Evolutionary conservation across 495 filamentous ascomycete species (phyloP).

Genomic region (Penicillium ucsense): DNA sequence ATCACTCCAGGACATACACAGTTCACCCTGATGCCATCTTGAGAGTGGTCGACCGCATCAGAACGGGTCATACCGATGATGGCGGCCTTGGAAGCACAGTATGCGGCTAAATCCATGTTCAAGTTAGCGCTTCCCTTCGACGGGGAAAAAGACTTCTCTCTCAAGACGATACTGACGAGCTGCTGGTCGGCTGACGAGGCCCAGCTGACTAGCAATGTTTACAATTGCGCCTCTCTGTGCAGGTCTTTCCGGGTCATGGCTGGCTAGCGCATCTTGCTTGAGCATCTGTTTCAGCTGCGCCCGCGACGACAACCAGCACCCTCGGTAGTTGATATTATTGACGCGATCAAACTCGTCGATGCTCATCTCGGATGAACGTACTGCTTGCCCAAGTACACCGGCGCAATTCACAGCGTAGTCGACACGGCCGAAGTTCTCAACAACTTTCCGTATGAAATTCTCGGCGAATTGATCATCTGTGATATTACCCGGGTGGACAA

Average conservation of each 20-base stretch:
- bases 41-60: conserved; percentile 44
- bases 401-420: conserved; percentile 46
- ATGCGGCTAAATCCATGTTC: conserved; percentile 21
- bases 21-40: conserved; percentile 40
- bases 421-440: conserved; percentile 29
- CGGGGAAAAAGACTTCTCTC: neutral
- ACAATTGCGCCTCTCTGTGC: conserved; percentile 37
- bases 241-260: conserved; percentile 23
- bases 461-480: conserved; percentile 34
- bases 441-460: conserved; percentile 21
- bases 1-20: conserved; percentile 46
- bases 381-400: conserved; percentile 30
- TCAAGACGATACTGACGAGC: conserved; percentile 28
- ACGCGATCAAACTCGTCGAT: conserved; percentile 37
- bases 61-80: conserved; percentile 36
- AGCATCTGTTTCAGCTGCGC: conserved; percentile 40
- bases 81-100: conserved; percentile 39
- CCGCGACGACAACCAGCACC: conserved; percentile 41
- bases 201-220: conserved; percentile 47
- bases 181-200: conserved; percentile 37
- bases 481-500: conserved; percentile 30
- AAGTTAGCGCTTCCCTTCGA: neutral
- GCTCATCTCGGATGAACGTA: conserved; percentile 26
- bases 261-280: conserved; percentile 34
- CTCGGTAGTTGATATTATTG: conserved; percentile 43